phyloP scores from a whole-genome alignment of 306 rosid genomes.

The Glycyrrhiza uralensis region DNA sequence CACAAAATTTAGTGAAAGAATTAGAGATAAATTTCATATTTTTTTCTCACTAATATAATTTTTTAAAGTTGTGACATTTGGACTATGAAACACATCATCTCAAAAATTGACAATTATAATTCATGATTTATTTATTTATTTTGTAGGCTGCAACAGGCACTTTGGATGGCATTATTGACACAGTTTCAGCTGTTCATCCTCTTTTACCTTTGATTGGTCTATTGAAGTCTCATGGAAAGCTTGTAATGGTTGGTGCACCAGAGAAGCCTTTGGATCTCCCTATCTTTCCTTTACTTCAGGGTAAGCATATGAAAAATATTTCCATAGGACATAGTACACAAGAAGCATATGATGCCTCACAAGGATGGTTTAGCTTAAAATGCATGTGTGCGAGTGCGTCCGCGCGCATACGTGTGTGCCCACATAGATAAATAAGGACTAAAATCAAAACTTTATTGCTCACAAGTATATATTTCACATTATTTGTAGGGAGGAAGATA shows the following conservation, averaged over 20 bases:
- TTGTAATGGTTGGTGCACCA: conserved; percentile 33
- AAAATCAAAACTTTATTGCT: no score
- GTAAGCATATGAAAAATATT: not conserved
- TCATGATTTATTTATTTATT: not conserved
- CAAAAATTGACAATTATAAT: not conserved
- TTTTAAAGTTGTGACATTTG: no score
- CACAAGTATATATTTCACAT: not conserved
- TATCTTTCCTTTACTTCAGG: conserved; percentile 6
- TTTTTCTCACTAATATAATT: no score
- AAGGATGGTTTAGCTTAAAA: no score
- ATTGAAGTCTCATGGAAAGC: conserved; percentile 36
- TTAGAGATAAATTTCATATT: no score
- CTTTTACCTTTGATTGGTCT: conserved; percentile 23
- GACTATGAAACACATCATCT: no score
- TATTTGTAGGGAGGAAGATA: conserved; percentile 13
- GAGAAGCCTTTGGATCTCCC: conserved; percentile 38
- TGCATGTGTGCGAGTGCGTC: no score
- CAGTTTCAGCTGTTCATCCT: conserved; percentile 32
- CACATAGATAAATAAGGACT: no score
- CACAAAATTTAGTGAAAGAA: no score
- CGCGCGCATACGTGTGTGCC: no score
- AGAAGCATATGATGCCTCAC: not conserved
- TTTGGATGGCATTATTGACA: conserved; percentile 45
- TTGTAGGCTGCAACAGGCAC: conserved; percentile 18
- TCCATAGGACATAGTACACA: not conserved